Base-by-base conservation (phyloP, 2,329 filamentous ascomycete species). In the Sarocladium kiliense region DNA sequence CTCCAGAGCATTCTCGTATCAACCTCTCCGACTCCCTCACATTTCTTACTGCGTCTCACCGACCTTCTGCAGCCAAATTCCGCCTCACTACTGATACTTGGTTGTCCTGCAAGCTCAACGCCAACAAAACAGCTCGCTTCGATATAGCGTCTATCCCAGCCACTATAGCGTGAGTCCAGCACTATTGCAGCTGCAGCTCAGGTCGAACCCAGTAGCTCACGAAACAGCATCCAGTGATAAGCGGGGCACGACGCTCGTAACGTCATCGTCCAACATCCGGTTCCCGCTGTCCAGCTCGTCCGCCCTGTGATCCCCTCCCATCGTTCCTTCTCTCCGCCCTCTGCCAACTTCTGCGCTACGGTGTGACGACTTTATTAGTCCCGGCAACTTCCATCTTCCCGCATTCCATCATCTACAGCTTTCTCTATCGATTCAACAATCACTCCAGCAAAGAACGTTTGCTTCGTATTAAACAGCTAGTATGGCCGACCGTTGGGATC, bases 401-500 rank as follows among this genome's bases (percentile, higher is more conserved):
- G 44, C 44, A 47, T 54, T 54, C 37, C 53, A 54, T 42, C 51
- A 27, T 14, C 2, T 10, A 14, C 50, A 41, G 26, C 49, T 26
- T 19, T 53, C 12, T 6, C n/a, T 36, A n/a, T 27, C 45, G 25
- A 27, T 50, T 11, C 45, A 50, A 32, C 45, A n/a, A n/a, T n/a
- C n/a, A n/a, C n/a, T n/a, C n/a, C n/a, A n/a, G n/a, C n/a, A n/a
- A n/a, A n/a, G n/a, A n/a, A n/a, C n/a, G n/a, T n/a, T n/a, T n/a
- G n/a, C n/a, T n/a, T n/a, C n/a, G n/a, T n/a, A n/a, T n/a, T n/a
- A n/a, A n/a, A n/a, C n/a, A n/a, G 23, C 30, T 50, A 39, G 16
- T 45, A 56, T 57, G 55, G 49, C 55, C 27, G 70, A 71, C 58
- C 71, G 70, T 62, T 85, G 79, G 80, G 80, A 85, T 62, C 74